These are phyloP conservation scores for Aspergillus indologenus DNA, from an alignment of 495 filamentous ascomycete species.

Conservation along the genomic window DNA sequence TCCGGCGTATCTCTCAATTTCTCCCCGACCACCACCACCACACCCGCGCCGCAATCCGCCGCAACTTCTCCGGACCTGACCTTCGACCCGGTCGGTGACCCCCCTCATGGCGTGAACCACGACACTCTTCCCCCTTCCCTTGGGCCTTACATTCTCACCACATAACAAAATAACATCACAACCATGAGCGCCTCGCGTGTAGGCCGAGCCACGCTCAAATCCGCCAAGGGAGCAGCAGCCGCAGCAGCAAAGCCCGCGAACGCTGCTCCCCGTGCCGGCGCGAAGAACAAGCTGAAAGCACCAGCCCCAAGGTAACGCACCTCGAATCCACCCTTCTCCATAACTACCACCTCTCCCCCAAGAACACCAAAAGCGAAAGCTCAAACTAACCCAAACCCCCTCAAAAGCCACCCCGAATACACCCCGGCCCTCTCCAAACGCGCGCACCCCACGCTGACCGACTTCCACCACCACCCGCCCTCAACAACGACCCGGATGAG, in stretches of 20 bases:
- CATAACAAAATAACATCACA: not conserved
- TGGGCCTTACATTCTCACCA: not conserved
- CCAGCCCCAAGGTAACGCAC: not conserved
- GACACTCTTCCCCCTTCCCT: no score
- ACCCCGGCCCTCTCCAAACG: slow-evolving; percentile 19
- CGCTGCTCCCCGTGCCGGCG: no score
- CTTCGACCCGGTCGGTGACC: no score
- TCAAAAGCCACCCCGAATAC: slow-evolving; percentile 6
- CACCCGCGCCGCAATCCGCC: no score
- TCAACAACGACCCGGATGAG: slow-evolving; percentile 25
- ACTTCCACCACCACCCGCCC: slow-evolving; percentile 10
- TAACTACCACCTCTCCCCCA: no score
- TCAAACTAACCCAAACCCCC: not conserved
- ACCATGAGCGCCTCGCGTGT: slow-evolving; percentile 25
- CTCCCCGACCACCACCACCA: no score
- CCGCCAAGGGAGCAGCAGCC: slow-evolving; percentile 18
- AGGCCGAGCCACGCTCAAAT: slow-evolving; percentile 20
- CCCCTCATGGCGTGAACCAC: no score
- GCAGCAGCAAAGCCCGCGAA: not conserved
- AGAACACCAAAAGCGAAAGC: slow-evolving; percentile 3
- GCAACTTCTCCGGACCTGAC: no score
- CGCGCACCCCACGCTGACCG: slow-evolving; percentile 22
- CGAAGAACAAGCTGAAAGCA: not conserved
- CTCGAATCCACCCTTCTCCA: no score
- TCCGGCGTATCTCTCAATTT: no score